Evolutionary conservation across 768 basidiomycete genomes (phyloP).

Genomic region (Boletus sp.): DNA sequence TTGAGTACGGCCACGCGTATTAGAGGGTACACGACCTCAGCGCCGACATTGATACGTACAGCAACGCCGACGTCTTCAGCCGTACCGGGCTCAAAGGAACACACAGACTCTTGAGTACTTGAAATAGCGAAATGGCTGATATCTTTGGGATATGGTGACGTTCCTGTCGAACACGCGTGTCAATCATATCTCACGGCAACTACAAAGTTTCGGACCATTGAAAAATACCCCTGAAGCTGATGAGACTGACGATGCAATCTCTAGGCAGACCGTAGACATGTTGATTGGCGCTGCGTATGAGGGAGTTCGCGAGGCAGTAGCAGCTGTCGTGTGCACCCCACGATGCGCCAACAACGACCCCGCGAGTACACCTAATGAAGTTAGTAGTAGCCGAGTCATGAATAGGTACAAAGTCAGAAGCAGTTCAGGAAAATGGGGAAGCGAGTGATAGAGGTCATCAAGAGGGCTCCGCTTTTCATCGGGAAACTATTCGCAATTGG

Average conservation of each 20-base stretch:
- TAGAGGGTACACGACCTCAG: not conserved
- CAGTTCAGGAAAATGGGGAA: slow-evolving; percentile 4
- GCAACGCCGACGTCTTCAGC: slow-evolving; percentile 50
- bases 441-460: slow-evolving; percentile 1
- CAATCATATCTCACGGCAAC: slow-evolving; percentile 2
- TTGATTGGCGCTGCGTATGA: not conserved
- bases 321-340: not conserved
- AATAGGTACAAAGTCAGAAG: not conserved
- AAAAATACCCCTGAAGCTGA: slow-evolving; percentile 22
- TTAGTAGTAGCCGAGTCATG: slow-evolving; percentile 4
- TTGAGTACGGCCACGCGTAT: not conserved
- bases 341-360: slow-evolving; percentile 5
- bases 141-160: slow-evolving; percentile 36
- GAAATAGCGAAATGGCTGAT: slow-evolving; percentile 48
- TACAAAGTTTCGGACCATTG: slow-evolving; percentile 11
- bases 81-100: slow-evolving; percentile 57
- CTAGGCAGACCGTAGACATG: slow-evolving; percentile 12
- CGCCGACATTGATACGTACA: slow-evolving; percentile 29
- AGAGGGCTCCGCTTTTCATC: slow-evolving; percentile 10
- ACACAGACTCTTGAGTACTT: slow-evolving; percentile 44
- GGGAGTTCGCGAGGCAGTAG: not conserved
- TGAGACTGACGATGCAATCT: slow-evolving; percentile 23
- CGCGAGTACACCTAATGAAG: slow-evolving; percentile 6
- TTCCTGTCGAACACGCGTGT: slow-evolving; percentile 15
- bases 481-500: not conserved